phyloP scores from a whole-genome alignment of 2,329 filamentous ascomycete species.

The Verticillium albo-atrum region DNA sequence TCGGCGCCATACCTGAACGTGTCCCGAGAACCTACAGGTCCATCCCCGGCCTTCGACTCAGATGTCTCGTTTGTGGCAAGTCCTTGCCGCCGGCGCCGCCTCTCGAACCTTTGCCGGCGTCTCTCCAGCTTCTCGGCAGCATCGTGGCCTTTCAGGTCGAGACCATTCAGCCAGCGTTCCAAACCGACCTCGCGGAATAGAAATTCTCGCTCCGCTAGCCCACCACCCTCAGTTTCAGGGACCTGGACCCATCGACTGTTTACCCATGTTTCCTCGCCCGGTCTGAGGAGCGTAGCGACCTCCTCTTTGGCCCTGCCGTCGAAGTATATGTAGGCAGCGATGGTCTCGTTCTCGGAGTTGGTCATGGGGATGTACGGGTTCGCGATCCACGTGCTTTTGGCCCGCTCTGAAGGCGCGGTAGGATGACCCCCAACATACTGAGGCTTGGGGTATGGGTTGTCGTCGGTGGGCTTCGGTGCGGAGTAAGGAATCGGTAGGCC shows the following conservation, averaged over 20 bases:
- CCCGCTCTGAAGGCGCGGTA: constrained; percentile 42
- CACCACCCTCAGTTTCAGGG: constrained; percentile 84
- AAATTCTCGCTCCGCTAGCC: constrained; percentile 93
- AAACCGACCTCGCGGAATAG: constrained; percentile 94
- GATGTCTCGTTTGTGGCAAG: constrained; percentile 23
- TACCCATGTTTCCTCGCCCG: constrained; percentile 98
- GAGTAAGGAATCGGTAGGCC: constrained; percentile 90
- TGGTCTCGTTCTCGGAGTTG: constrained; percentile 89
- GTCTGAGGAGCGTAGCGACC: constrained; percentile 85
- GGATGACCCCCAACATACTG: constrained; percentile 74
- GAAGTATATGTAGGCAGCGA: constrained; percentile 98
- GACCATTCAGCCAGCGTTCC: constrained; percentile 92
- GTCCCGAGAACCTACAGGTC: constrained; percentile 35
- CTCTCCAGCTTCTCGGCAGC: constrained; percentile 86
- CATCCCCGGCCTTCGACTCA: constrained; percentile 5
- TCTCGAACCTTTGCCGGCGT: constrained; percentile 75
- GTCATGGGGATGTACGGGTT: constrained; percentile 90
- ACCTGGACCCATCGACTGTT: constrained; percentile 98
- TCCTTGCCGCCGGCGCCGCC: constrained; percentile 61
- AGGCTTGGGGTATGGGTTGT: constrained; percentile 75
- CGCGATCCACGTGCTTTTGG: constrained; percentile 52
- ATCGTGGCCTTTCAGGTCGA: constrained; percentile 92
- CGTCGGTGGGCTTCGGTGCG: constrained; percentile 71
- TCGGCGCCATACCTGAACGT: constrained; percentile 80
- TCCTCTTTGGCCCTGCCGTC: constrained; percentile 94